Conservation (phyloP, 345 rosid species). For the Leavenworthia alabamica region DNA sequence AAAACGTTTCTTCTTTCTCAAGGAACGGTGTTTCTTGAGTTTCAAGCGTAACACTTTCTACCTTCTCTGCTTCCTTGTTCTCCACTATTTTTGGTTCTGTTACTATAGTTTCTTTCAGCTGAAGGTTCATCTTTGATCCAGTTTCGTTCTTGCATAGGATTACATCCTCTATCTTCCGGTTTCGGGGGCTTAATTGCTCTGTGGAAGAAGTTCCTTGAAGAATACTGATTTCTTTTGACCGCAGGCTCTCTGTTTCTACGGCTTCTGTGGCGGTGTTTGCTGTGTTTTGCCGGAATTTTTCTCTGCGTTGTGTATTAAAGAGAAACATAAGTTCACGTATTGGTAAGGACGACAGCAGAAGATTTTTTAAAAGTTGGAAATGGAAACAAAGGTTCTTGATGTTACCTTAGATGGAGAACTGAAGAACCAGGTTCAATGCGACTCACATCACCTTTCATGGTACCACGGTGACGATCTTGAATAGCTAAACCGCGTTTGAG, state of each 20-base stretch:
- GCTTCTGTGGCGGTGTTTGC: conserved; percentile 1
- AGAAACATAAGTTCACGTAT: neutral
- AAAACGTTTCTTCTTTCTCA: conserved; percentile 9
- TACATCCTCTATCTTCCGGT: conserved; percentile 4
- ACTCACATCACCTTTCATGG: conserved; percentile 6
- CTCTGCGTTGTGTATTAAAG: neutral
- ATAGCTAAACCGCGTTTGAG: conserved; percentile 44
- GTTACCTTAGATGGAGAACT: conserved; percentile 32
- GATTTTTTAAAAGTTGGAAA: neutral
- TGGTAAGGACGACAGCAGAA: neutral
- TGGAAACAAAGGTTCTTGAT: conserved; percentile 3
- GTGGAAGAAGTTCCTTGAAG: neutral
- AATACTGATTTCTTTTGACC: neutral
- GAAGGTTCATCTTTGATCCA: conserved; percentile 12
- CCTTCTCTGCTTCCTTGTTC: neutral
- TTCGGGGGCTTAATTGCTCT: neutral
- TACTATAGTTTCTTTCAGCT: conserved; percentile 13
- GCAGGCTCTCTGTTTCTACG: neutral
- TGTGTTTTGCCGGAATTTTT: neutral
- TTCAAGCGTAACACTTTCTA: neutral
- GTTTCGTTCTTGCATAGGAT: neutral
- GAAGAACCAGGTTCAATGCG: conserved; percentile 30
- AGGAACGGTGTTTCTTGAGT: neutral
- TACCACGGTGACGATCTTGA: conserved; percentile 38
- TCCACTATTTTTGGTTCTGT: neutral